These are phyloP conservation scores for Rhododendron mucronatum DNA, from an alignment of 148 eudicot species.

Conservation along the genomic window DNA sequence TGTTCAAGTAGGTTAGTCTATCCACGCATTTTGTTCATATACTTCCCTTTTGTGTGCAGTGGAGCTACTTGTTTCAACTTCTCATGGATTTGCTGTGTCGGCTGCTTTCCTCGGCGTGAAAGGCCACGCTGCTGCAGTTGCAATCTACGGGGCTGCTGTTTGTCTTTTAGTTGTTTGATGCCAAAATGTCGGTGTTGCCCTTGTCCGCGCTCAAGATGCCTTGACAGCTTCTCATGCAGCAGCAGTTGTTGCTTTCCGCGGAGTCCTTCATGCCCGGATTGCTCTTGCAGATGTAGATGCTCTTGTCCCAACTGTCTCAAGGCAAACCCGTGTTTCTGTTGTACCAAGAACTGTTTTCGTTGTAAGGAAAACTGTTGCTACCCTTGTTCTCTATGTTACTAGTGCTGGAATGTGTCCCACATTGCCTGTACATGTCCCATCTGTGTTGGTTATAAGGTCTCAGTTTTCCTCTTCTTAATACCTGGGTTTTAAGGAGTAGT, in stretches of 20 bases:
- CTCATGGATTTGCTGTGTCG: slow-evolving; percentile 56
- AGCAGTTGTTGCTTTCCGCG: slow-evolving; percentile 21
- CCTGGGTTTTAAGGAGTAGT: too few relatives aligned
- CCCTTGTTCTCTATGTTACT: slow-evolving; percentile 36
- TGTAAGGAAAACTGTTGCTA: slow-evolving; percentile 50
- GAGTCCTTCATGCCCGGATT: slow-evolving; percentile 24
- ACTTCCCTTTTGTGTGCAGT: slow-evolving; percentile 31
- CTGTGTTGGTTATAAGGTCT: too few relatives aligned
- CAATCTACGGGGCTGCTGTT: slow-evolving; percentile 6
- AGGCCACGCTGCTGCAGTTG: slow-evolving; percentile 34
- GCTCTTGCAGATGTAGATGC: slow-evolving; percentile 27
- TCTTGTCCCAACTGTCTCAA: slow-evolving; percentile 33
- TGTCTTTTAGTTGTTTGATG: not conserved
- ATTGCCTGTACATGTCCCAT: too few relatives aligned
- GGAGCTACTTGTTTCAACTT: slow-evolving; percentile 40
- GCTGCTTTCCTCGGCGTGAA: slow-evolving; percentile 25
- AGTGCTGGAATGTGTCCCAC: not conserved
- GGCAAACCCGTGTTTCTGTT: slow-evolving; percentile 36
- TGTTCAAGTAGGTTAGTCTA: slow-evolving; percentile 20
- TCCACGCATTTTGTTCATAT: not conserved
- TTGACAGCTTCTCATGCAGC: slow-evolving; percentile 25
- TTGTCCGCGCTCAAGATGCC: slow-evolving; percentile 36
- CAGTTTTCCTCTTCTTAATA: too few relatives aligned
- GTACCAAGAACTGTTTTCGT: slow-evolving; percentile 44
- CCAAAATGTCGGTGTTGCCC: slow-evolving; percentile 24